Base-by-base conservation (phyloP, 305 asterid species). In the Fraxinus angustifolia region DNA sequence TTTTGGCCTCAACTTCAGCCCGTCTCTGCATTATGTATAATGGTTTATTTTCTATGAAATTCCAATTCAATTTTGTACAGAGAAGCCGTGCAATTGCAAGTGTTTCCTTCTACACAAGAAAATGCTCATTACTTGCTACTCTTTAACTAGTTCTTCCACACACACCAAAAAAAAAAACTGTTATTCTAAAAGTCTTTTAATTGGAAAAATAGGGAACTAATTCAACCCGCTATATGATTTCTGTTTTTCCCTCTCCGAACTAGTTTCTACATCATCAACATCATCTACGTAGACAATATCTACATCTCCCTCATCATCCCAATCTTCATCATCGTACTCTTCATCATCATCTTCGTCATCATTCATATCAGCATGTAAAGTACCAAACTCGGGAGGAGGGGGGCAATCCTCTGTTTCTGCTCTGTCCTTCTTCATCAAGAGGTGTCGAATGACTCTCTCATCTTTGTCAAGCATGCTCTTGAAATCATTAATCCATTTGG, bases 321-420 rank as follows among this genome's bases (percentile, higher is more conserved):
- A 73, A 21, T 89, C 89, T 23, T 90, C 92, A 0, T 80, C 87
- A 6, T 91, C 89, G 2, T 75, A 81, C 1, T 87, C 91, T 6
- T 81, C 81, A 4, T 84, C 88, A 2, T 88, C 87, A 21, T 72
- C 82, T 11, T 78, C 88, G 11, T 86, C 88, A 81, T 86, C 92
- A 28, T 84, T 85, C 84, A 77, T 76, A 74, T 83, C 94, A 77
- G 83, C 86, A 19, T 84, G 81, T 78, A 88, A 1, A 17, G 91
- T 28, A 26, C 88, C 89, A 86, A 92, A 91, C 83, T 92, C 97
- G 0, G 95, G 97, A 81, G 99, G 98, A 28, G 98, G 99, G 60
- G 95, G 99, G 67, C 98, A 95, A 14, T 93, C 94, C 81, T 83
- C 78, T 0, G 97, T 93, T 91, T 95, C 99, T 1, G 97, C 97